Base-by-base conservation (phyloP, 768 basidiomycete genomes). In the Podaxis rugospora region DNA sequence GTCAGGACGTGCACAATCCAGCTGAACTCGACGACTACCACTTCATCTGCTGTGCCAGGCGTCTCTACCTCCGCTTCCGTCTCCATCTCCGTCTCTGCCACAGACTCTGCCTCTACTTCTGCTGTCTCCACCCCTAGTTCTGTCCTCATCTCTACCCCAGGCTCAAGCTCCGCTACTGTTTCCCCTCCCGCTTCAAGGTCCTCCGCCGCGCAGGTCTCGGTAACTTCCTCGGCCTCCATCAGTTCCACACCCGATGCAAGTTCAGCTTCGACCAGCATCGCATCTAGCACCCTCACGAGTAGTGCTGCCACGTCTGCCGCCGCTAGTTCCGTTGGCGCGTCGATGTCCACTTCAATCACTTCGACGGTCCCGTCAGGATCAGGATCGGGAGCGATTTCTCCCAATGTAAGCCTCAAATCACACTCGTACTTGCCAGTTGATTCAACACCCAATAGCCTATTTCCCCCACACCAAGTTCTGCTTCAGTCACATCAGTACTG, bases 1-100 rank as follows among this genome's bases (percentile, higher is more conserved):
- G 80, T 86, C 51, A 74, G 74, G 65, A 78, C 75, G 32, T 89
- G 87, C 67, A 81, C 78, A 25, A 59, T 83, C 21, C 62, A 74
- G 44, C 69, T 75, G 66, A 69, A 70, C 21, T 57, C 64, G 52
- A 52, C 42, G 37, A 63, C 62, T 46, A 51, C 60, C 35, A 46
- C 59, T 27, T 52, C 61, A 2, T 51, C 63, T 40, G 53, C 61
- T 32, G 59, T 25, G 42, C 62, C 63, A 42, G 63, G 65, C 10
- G 40, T 67, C 27, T 61, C 64, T 37, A 49, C 51, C 36, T 56
- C 55, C 4, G 16, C 64, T 13, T 53, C 66, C 49, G 55, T 62
- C 4, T 40, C 60, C 10, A 56, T 56, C 37, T 59, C 62, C 21
- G 44, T 59, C 35, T 50, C 59, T 3, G 47, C 62, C 27, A 42